Conservation (phyloP, 345 rosid species). For the Mercurialis annua region DNA sequence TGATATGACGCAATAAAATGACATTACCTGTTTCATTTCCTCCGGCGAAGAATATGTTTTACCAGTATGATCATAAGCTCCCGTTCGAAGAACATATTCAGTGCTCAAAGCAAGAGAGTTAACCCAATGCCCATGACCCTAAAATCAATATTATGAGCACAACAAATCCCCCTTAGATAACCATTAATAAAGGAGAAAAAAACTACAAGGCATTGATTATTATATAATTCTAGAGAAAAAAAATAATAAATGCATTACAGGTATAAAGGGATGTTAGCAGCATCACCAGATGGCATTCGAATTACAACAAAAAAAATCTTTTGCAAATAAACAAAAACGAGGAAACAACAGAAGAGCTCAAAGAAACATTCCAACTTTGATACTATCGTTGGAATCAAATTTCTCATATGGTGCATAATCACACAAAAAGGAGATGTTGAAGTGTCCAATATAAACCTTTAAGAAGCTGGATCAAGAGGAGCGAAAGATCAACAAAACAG, state of each 20-base stretch:
- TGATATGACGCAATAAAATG: neutral
- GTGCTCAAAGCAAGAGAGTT: slow-evolving; percentile 96
- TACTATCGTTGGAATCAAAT: too few relatives aligned
- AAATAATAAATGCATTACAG: neutral
- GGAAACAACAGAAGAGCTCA: neutral
- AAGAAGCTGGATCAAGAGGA: neutral
- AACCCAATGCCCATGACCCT: slow-evolving; percentile 99
- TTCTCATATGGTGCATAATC: neutral
- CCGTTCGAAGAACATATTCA: slow-evolving; percentile 87
- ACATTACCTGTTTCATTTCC: slow-evolving; percentile 72
- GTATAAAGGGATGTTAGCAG: neutral
- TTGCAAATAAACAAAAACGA: neutral
- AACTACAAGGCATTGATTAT: too few relatives aligned
- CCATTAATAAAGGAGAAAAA: neutral
- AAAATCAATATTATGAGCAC: slow-evolving; percentile 14
- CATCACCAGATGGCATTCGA: neutral
- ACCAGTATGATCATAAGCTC: slow-evolving; percentile 94
- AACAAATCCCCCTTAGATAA: neutral
- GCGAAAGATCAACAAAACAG: neutral
- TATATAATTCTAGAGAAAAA: neutral
- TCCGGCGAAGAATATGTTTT: slow-evolving; percentile 65
- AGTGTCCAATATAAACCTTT: neutral
- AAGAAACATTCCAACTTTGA: neutral
- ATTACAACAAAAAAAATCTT: neutral
- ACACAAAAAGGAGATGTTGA: neutral